Conservation (phyloP, 371 early-diverging fungal species). For the Paraphysoderma sedebokerense region DNA sequence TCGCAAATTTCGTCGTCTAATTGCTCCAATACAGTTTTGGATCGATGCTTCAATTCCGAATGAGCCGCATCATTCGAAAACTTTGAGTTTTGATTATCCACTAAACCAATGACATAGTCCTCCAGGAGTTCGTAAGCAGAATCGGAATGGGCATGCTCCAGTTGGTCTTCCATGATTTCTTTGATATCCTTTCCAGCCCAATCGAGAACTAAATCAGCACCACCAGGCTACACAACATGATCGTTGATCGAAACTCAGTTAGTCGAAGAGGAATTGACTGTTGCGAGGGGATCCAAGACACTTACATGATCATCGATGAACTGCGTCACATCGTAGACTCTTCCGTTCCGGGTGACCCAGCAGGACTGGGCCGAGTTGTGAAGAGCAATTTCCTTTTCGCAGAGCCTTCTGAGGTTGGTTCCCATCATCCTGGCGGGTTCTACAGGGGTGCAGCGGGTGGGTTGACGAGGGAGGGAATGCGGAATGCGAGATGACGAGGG, state of each 20-base stretch:
- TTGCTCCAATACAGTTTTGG: neutral
- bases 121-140: conserved; percentile 68
- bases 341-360: conserved; percentile 54
- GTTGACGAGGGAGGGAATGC: too few species aligned
- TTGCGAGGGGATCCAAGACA: neutral
- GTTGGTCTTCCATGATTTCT: conserved; percentile 47
- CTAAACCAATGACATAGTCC: conserved; percentile 54
- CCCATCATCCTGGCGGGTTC: too few species aligned
- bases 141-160: conserved; percentile 61
- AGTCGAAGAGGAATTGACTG: neutral
- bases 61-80: neutral
- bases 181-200: conserved; percentile 59
- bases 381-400: too few species aligned
- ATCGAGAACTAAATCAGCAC: conserved; percentile 51
- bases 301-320: conserved; percentile 54
- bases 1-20: neutral
- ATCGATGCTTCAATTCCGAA: neutral
- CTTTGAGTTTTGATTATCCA: conserved; percentile 11
- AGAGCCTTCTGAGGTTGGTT: too few species aligned
- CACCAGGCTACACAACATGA: conserved; percentile 33
- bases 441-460: too few species aligned
- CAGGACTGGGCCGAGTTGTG: conserved; percentile 33
- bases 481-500: too few species aligned
- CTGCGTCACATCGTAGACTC: conserved; percentile 70
- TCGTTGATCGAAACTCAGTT: neutral